phyloP scores from a whole-genome alignment of 2,329 filamentous ascomycete species.

The Neophaeococcomyces aloes region DNA sequence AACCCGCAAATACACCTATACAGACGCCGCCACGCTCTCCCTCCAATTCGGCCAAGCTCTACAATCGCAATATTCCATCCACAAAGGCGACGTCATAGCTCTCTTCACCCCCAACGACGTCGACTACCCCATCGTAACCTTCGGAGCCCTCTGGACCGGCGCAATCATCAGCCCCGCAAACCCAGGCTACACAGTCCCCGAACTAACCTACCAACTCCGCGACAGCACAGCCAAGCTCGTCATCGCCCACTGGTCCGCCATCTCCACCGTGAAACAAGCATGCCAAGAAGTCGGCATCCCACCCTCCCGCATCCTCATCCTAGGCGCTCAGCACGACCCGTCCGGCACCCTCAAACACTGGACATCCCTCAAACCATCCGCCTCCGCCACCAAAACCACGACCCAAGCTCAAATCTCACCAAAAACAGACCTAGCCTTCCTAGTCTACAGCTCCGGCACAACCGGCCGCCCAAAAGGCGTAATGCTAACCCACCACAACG shows the following conservation, averaged over 20 bases:
- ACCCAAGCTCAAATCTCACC: slow-evolving; percentile 52
- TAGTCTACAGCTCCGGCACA: slow-evolving; percentile 84
- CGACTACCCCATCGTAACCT: slow-evolving; percentile 66
- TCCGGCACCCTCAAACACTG: slow-evolving; percentile 58
- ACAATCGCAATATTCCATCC: slow-evolving; percentile 63
- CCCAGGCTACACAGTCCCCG: slow-evolving; percentile 71
- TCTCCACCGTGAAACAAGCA: slow-evolving; percentile 56
- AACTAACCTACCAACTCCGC: slow-evolving; percentile 73
- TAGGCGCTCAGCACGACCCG: slow-evolving; percentile 59
- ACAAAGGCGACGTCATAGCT: slow-evolving; percentile 70
- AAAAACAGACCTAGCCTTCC: slow-evolving; percentile 63
- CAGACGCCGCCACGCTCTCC: slow-evolving; percentile 54
- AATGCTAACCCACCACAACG: slow-evolving; percentile 71
- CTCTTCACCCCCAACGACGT: slow-evolving; percentile 80
- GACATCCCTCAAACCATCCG: slow-evolving; percentile 55
- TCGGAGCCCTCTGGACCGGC: slow-evolving; percentile 74
- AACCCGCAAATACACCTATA: slow-evolving; percentile 56
- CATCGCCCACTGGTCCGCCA: slow-evolving; percentile 58
- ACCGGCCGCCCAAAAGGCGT: slow-evolving; percentile 89
- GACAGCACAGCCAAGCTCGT: slow-evolving; percentile 66
- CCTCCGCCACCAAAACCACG: slow-evolving; percentile 31
- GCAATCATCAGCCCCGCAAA: slow-evolving; percentile 78
- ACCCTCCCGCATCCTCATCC: slow-evolving; percentile 60
- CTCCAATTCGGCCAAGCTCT: slow-evolving; percentile 72
- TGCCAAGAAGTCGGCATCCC: slow-evolving; percentile 60